Conservation (phyloP, 345 rosid genomes). For the Aegle marmelos region DNA sequence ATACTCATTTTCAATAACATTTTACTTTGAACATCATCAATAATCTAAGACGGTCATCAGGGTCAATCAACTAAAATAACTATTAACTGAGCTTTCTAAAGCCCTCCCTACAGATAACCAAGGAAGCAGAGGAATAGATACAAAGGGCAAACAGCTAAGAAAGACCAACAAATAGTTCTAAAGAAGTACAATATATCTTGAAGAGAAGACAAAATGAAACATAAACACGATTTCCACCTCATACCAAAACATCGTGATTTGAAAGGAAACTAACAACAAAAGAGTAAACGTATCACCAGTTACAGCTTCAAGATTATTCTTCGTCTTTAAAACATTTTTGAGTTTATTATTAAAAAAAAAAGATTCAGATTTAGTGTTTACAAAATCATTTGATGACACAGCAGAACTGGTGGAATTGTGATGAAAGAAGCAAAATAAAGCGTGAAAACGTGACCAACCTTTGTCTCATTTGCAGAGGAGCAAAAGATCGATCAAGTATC, state of each 20-base stretch:
- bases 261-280: neutral
- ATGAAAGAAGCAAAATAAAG: neutral
- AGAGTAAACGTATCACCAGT: neutral
- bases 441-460: slow-evolving; percentile 32
- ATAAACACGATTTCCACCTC: neutral
- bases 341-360: too few species aligned
- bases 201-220: neutral
- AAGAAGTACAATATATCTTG: neutral
- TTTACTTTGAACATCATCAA: neutral
- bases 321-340: too few species aligned
- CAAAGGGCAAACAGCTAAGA: neutral
- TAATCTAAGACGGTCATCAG: neutral
- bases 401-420: neutral
- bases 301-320: neutral
- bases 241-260: neutral
- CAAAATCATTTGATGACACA: neutral
- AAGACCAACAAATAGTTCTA: neutral
- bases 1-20: neutral
- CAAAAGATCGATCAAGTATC: neutral
- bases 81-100: neutral
- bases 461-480: slow-evolving; percentile 10
- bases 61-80: neutral
- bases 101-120: neutral
- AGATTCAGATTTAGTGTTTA: neutral
- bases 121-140: neutral